Conservation (phyloP, 225 moss, liverwort and hornwort genomes). For the Thuidium tamariscinum region DNA sequence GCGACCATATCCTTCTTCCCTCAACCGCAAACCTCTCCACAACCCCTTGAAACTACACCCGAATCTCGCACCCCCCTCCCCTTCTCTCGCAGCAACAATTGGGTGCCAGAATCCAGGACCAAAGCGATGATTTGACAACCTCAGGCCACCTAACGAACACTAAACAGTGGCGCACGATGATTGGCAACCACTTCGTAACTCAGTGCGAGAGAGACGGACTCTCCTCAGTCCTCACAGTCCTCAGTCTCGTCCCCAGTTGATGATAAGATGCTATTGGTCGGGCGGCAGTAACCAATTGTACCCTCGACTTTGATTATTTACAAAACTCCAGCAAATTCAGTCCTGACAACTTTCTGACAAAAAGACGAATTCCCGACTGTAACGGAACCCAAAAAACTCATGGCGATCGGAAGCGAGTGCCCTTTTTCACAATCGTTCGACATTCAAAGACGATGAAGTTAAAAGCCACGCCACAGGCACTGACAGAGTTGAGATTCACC, state of each 20-base stretch:
- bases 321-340: neutral
- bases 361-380: neutral
- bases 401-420: neutral
- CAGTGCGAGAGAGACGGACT: neutral
- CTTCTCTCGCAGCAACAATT: neutral
- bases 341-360: slow-evolving; percentile 2
- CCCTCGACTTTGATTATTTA: neutral
- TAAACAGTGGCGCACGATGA: neutral
- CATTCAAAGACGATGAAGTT: neutral
- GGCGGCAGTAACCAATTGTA: neutral
- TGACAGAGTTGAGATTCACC: neutral
- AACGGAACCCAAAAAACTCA: neutral
- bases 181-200: neutral
- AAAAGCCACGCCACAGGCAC: neutral
- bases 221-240: neutral
- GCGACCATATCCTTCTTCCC: neutral
- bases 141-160: neutral
- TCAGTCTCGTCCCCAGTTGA: neutral
- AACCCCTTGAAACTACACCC: neutral
- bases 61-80: neutral
- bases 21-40: neutral
- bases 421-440: neutral
- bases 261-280: slow-evolving; percentile 38
- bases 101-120: neutral
- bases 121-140: neutral